phyloP scores from a whole-genome alignment of 1,284 basidiomycete genomes.

The Fomitopsis pinicola region DNA sequence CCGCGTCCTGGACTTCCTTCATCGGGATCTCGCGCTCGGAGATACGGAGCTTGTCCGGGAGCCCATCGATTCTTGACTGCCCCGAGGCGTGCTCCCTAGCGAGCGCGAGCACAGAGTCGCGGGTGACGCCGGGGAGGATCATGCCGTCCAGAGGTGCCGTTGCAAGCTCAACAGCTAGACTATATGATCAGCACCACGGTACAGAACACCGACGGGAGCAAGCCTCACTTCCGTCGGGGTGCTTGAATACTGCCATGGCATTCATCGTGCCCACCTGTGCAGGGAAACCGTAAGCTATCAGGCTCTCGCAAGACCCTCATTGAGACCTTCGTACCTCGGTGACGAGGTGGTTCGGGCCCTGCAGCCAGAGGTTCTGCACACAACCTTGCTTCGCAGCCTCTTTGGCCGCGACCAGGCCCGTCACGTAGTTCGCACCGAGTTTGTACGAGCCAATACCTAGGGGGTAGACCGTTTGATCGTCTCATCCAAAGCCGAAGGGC shows the following conservation, averaged over 20 bases:
- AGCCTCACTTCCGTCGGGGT: constrained; percentile 63
- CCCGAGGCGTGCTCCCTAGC: constrained; percentile 77
- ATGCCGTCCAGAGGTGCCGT: constrained; percentile 93
- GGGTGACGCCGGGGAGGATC: constrained; percentile 95
- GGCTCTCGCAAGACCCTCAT: background rate
- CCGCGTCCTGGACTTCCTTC: constrained; percentile 79
- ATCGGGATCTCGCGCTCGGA: constrained; percentile 87
- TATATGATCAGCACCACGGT: background rate
- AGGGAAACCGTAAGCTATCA: background rate
- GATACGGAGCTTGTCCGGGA: constrained; percentile 70
- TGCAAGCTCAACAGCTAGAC: constrained; percentile 68
- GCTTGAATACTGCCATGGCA: constrained; percentile 83
- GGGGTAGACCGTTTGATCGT: background rate
- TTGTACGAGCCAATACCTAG: constrained; percentile 87
- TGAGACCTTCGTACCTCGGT: constrained; percentile 53
- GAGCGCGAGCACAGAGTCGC: constrained; percentile 85
- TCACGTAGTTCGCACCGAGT: constrained; percentile 89
- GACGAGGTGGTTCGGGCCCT: constrained; percentile 81
- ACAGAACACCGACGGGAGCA: background rate
- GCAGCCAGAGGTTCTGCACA: constrained; percentile 93
- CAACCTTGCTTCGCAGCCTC: constrained; percentile 82
- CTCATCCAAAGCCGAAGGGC: background rate
- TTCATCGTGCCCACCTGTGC: constrained; percentile 92
- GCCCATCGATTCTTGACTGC: constrained; percentile 48
- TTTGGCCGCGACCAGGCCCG: constrained; percentile 83